Evolutionary conservation across 495 filamentous ascomycete species (phyloP), one percentile per base, ranked within the genome.

Genomic region (Podospora australis): DNA sequence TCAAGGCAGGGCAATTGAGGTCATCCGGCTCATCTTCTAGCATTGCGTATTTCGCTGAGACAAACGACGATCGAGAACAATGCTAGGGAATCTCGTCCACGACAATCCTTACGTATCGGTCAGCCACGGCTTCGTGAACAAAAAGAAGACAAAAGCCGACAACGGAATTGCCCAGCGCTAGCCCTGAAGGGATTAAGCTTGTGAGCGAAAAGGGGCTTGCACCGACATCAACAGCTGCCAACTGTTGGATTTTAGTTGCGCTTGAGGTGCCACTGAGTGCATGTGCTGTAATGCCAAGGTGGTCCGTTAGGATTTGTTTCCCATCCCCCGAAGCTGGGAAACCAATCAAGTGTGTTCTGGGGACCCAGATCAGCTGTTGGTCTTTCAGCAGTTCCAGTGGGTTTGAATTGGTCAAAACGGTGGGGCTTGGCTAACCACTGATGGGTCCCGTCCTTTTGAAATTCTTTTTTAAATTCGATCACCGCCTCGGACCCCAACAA

Each of bases 401-500:
- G 19, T 21, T 14, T 13, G 13, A 24, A 41, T 21, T 22, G 14
- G 23, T 13, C 20, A 23, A 43, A 44, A 54, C 41, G 51, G 46
- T 22, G 26, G 34, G 40, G 23, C 40, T 43, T 54, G 51, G 44
- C 20, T 39, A 4, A 29, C 34, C n/a, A 23, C 6, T 23, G 20
- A 13, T 22, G 14, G 5, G 20, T 29, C 35, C 46, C 39, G 45
- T 49, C 40, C 20, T 39, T 20, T 46, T 16, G 52, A 55, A 52
- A 51, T 55, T 51, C 39, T 55, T 55, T 55, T 55, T 51, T 47
- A 46, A 54, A 48, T 26, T 39, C 39, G 39, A 55, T 51, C 53
- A 51, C 53, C 53, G 48, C 53, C 44, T 39, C 39, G 32, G 30
- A 25, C 16, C 39, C 24, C 35, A 35, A 28, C n/a, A 26, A 36